Evolutionary conservation across 176 grass and related monocot species (phyloP), one percentile per base, ranked within the genome.

Genomic region (Oryza coarctata): DNA sequence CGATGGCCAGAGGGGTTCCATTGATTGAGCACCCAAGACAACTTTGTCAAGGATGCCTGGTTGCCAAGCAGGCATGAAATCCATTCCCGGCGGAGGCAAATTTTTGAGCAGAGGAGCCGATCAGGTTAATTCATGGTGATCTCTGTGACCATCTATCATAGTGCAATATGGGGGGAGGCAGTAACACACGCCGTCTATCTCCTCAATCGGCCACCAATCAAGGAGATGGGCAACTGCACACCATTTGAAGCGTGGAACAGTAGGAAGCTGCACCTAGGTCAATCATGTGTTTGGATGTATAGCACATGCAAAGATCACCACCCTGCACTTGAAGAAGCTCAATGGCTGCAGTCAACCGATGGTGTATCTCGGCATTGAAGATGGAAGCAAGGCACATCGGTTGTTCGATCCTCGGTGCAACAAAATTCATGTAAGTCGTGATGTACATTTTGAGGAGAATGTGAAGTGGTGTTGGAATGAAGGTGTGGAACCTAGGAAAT

Each of bases 161-260:
- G n/a, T n/a, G n/a, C 18, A 0, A 5, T 14, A 2, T 52, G 3
- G 49, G 45, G 45, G 45, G 38, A 49, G 45, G 45, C 45, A 17
- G 13, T 49, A 0, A 3, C 13, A 0, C 45, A 49, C 6, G 7
- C 35, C 4, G 35, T 39, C 1, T 39, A 39, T 39, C 0, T 8
- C 1, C 38, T 39, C 6, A 39, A 39, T 1, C 38, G 8, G 0
- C 0, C 17, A 0, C 62, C 62, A 1, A 29, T 3, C 1, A 64
- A 64, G 1, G 4, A 4, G 0, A 5, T 64, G 0, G 3, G 1
- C 0, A 0, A 14, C 0, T 0, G 2, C 0, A 30, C 62, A 1
- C 12, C 62, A 0, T 64, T 26, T 30, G 62, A 64, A 30, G 62
- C 27, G 0, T 15, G 5, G 62, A 29, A 6, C 12, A 1, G 12